Evolutionary conservation across 2,329 filamentous ascomycete genomes (phyloP).

Genomic region (Chaetoscypha palmicola): DNA sequence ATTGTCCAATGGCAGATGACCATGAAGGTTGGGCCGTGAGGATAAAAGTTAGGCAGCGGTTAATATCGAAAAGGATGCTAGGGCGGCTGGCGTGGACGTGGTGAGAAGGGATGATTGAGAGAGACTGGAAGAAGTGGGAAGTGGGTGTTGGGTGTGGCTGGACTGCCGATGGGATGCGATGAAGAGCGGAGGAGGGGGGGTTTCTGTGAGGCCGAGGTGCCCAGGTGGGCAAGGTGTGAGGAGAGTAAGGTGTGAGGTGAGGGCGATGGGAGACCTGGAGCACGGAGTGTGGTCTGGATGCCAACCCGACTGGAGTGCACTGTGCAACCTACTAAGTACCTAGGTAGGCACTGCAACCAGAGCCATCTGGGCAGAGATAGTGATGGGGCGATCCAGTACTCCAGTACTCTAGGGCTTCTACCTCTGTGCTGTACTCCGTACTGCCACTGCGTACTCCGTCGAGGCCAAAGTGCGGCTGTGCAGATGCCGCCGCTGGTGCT

Average conservation of each 20-base stretch:
- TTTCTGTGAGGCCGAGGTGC: neutral
- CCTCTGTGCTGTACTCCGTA: too few relatives aligned
- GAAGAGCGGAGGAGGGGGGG: neutral
- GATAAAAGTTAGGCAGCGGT: conserved; percentile 8
- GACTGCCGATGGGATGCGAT: conserved; percentile 5
- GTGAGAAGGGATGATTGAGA: neutral
- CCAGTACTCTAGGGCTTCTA: too few relatives aligned
- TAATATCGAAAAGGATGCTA: conserved; percentile 3
- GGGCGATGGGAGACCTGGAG: neutral
- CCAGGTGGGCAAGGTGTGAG: neutral
- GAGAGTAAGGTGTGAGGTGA: neutral
- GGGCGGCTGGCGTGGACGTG: conserved; percentile 1
- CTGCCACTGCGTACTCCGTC: too few relatives aligned
- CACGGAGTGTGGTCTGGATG: neutral
- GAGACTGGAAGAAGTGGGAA: neutral
- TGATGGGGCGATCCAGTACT: too few relatives aligned
- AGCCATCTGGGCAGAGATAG: too few relatives aligned
- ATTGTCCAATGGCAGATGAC: conserved; percentile 2
- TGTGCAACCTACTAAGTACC: too few relatives aligned
- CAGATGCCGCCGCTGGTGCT: too few relatives aligned
- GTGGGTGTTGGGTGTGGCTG: neutral
- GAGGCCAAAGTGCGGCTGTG: too few relatives aligned
- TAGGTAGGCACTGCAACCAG: too few relatives aligned
- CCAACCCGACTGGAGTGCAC: too few relatives aligned
- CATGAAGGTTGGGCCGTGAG: conserved; percentile 2